These are phyloP conservation scores for Sclerotinia sclerotiorum DNA, from an alignment of 2,329 filamentous ascomycete species.

Conservation along the genomic window DNA sequence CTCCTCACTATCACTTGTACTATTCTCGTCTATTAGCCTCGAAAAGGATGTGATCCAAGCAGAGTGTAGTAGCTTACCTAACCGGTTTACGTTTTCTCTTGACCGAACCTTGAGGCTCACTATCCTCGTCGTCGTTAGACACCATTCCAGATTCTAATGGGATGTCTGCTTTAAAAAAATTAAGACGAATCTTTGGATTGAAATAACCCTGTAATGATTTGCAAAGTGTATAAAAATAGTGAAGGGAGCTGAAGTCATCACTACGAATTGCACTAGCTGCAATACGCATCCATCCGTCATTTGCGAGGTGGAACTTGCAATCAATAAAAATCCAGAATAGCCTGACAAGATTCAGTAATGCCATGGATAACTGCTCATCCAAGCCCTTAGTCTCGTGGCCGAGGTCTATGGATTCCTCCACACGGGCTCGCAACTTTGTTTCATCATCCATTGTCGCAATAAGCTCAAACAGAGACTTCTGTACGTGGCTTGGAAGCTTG, in stretches of 20 bases:
- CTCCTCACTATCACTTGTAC: conserved; percentile 6
- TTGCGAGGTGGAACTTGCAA: conserved; percentile 29
- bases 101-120: conserved; percentile 42
- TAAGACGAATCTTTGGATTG: conserved; percentile 13
- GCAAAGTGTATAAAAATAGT: conserved; percentile 8
- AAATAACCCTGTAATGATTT: conserved; percentile 16
- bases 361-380: conserved; percentile 22
- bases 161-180: background rate
- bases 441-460: conserved; percentile 20
- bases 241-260: conserved; percentile 1
- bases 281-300: conserved; percentile 3
- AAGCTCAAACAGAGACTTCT: conserved; percentile 23
- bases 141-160: background rate
- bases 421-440: conserved; percentile 12
- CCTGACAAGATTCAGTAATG: conserved; percentile 30
- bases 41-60: background rate
- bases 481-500: background rate
- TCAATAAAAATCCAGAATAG: conserved; percentile 40
- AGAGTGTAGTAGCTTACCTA: conserved; percentile 25
- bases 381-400: conserved; percentile 24
- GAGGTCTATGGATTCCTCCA: conserved; percentile 13
- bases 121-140: conserved; percentile 31
- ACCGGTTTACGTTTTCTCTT: conserved; percentile 41
- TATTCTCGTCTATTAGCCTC: background rate
- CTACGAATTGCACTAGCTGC: background rate